Evolutionary conservation across 768 basidiomycete species (phyloP), one percentile per base, ranked within the genome.

Genomic region (Pholiota molesta): DNA sequence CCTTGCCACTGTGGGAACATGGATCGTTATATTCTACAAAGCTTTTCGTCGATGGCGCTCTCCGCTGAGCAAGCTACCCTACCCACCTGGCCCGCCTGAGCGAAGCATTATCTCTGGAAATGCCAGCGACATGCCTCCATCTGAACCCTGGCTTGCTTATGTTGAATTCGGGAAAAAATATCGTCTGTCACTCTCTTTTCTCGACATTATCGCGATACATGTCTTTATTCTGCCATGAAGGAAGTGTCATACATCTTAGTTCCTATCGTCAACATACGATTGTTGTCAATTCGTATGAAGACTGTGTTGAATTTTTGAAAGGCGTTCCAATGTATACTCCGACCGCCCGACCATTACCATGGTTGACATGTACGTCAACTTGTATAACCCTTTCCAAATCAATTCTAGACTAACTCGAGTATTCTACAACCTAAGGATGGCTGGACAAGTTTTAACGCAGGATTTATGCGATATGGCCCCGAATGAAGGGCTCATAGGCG

Each of bases 231-330:
- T 57, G 14, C 16, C 11, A 26, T 33, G 19, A 6, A 72, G 73
- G 72, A 51, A 69, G 69, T 58, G 65, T 77, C 17, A 62, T 69
- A 17, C 65, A 71, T 59, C 52, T 67, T 23, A 55, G 60, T 5
- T 60, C 61, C 8, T 58, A 65, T 26, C 62, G 65, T 6, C 56
- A 73, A 61, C 64, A 69, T 29, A 65, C 68, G 29, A 57, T 72
- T 29, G 64, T 72, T 10, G 42, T 72, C 14, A 71, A 72, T 57
- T 66, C 68, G 9, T 45, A 62, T 21, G 62, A 68, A 21, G 63
- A 54, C 14, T 64, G 60, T 26, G 66, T 55, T 9, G 72, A 74
- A 16, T 58, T 74, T 11, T 61, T 74, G 71, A 74, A 9, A 69
- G 66, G 49, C 56, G 69, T 11, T 67, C 68, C 1, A 52, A 58